Conservation (phyloP, 495 filamentous ascomycete genomes). For the Penicillium chermesinum region DNA sequence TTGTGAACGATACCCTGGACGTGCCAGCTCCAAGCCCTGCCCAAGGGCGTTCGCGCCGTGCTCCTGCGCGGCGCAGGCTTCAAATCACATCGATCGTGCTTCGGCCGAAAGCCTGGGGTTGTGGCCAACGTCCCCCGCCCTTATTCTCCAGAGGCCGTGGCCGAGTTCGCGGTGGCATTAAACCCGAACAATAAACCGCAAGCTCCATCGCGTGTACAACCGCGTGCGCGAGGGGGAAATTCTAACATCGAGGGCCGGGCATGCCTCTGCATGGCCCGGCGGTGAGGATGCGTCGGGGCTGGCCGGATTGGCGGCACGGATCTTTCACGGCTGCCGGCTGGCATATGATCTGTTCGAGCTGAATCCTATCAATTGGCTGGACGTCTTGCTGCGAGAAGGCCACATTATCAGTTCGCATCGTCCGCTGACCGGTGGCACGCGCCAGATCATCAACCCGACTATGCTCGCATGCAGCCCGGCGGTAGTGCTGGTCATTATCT, state of each 20-base stretch:
- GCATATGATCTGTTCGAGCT: slow-evolving; percentile 55
- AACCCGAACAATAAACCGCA: slow-evolving; percentile 65
- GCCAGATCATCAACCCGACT: slow-evolving; percentile 54
- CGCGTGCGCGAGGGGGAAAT: slow-evolving; percentile 68
- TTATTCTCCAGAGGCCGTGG: slow-evolving; percentile 68
- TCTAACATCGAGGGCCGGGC: slow-evolving; percentile 63
- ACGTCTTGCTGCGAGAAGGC: slow-evolving; percentile 46
- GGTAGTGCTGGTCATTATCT: slow-evolving; percentile 61
- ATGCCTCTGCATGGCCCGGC: slow-evolving; percentile 57
- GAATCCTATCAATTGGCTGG: slow-evolving; percentile 51
- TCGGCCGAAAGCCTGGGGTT: slow-evolving; percentile 51
- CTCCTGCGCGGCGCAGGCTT: slow-evolving; percentile 66
- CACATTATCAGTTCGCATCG: slow-evolving; percentile 64
- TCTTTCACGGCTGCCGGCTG: slow-evolving; percentile 52
- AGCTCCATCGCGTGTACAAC: slow-evolving; percentile 66
- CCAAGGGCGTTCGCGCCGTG: slow-evolving; percentile 48
- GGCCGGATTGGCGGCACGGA: slow-evolving; percentile 40
- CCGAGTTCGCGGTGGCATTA: slow-evolving; percentile 65
- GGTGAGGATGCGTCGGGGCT: slow-evolving; percentile 34
- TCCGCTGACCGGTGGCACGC: slow-evolving; percentile 54
- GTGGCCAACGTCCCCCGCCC: slow-evolving; percentile 64
- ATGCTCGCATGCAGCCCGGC: slow-evolving; percentile 50
- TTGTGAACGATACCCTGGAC: slow-evolving; percentile 60
- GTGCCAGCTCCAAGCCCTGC: slow-evolving; percentile 44
- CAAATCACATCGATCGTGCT: slow-evolving; percentile 61